Conservation (phyloP, 1,284 basidiomycete genomes). For the Chondrostereum purpureum region DNA sequence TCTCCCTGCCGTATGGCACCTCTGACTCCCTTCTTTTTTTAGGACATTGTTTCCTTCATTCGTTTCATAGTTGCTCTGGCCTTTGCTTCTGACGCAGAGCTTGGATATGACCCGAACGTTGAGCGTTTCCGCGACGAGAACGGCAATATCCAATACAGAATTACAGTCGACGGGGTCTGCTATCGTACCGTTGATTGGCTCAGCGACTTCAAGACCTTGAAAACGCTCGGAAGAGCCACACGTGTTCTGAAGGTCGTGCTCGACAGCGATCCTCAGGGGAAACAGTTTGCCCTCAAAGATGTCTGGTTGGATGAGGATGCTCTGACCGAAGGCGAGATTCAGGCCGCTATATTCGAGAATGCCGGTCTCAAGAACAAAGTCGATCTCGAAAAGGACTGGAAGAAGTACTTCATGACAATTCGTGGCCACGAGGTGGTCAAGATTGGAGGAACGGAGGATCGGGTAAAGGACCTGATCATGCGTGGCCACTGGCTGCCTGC, state of each 20-base stretch:
- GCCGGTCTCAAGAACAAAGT: not conserved
- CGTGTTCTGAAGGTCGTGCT: not conserved
- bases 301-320: not conserved
- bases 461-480: not conserved
- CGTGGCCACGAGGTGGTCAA: not conserved
- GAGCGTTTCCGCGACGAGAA: not conserved
- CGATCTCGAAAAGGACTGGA: not conserved
- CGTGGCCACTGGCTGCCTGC: not conserved
- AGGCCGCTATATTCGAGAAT: not conserved
- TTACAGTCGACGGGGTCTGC: not conserved
- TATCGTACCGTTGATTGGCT: not conserved
- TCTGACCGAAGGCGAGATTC: not conserved
- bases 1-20: not conserved
- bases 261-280: not conserved
- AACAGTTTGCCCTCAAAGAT: not conserved
- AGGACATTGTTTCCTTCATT: not conserved
- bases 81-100: not conserved
- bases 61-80: not conserved
- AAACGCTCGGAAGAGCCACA: not conserved
- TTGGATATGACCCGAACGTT: not conserved
- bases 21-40: not conserved
- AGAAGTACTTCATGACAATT: not conserved
- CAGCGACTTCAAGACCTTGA: not conserved
- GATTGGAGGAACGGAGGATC: not conserved
- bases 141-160: not conserved